Conservation (phyloP, 1,139 yeast species). For the Sugiyamaella japonica region DNA sequence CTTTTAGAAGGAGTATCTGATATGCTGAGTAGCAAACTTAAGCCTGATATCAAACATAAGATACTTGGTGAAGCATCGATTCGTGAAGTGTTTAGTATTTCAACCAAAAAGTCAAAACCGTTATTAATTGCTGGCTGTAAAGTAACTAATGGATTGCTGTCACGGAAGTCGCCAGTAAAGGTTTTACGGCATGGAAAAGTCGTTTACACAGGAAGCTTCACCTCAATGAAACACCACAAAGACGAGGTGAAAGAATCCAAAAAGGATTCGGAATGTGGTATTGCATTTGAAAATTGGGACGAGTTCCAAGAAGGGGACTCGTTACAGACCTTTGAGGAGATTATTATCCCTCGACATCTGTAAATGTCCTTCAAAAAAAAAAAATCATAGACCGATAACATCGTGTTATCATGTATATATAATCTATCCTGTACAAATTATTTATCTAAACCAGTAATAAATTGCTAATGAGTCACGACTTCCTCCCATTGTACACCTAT, state of each 20-base stretch:
- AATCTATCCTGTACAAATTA: constrained; percentile 5
- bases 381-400: constrained; percentile 11
- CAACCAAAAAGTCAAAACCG: constrained; percentile 50
- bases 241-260: constrained; percentile 76
- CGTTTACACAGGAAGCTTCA: constrained; percentile 66
- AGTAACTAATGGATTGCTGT: constrained; percentile 68
- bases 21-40: constrained; percentile 58
- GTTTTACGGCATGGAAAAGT: constrained; percentile 56
- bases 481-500: constrained; percentile 95
- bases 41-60: constrained; percentile 68
- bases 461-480: constrained; percentile 13
- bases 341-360: constrained; percentile 66
- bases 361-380: constrained; percentile 36
- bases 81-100: constrained; percentile 70
- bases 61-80: constrained; percentile 68
- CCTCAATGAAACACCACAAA: constrained; percentile 77
- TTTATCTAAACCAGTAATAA: constrained; percentile 3
- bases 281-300: constrained; percentile 70
- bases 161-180: constrained; percentile 59
- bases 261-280: constrained; percentile 90
- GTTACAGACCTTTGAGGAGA: constrained; percentile 72
- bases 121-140: constrained; percentile 84
- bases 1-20: constrained; percentile 81
- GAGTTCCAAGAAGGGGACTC: constrained; percentile 73
- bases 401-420: constrained; percentile 11